These are phyloP conservation scores for Vigna hirtella DNA, from an alignment of 306 rosid genomes.

Conservation along the genomic window DNA sequence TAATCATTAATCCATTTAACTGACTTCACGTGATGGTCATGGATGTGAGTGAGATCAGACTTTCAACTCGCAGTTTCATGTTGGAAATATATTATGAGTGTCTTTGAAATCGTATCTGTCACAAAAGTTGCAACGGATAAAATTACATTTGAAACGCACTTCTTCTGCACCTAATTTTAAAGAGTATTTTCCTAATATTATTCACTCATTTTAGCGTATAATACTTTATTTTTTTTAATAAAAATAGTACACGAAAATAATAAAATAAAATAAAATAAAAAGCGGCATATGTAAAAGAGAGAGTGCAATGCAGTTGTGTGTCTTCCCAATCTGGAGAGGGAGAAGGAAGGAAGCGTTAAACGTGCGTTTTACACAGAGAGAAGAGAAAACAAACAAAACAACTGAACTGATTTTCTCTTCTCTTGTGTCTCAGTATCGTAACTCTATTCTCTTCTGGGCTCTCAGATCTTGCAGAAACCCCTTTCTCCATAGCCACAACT, in stretches of 20 bases:
- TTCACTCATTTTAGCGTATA: no score
- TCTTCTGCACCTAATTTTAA: no score
- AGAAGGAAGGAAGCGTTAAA: neutral
- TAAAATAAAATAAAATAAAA: no score
- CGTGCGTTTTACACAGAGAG: constrained; percentile 9
- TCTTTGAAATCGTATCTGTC: neutral
- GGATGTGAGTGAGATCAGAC: neutral
- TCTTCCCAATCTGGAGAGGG: neutral
- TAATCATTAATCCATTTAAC: neutral
- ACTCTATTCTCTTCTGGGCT: constrained; percentile 41
- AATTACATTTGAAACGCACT: no score
- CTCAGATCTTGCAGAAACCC: constrained; percentile 70
- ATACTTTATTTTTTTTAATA: no score
- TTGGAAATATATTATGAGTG: neutral
- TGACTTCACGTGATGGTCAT: neutral
- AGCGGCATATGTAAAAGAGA: neutral
- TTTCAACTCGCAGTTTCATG: neutral
- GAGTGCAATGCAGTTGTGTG: neutral
- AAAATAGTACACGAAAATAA: no score
- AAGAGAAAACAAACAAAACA: constrained; percentile 7
- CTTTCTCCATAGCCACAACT: neutral
- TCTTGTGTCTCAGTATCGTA: neutral
- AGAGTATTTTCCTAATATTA: no score
- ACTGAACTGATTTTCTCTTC: neutral
- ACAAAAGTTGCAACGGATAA: no score